Evolutionary conservation across 176 grass and related monocot genomes (phyloP).

Genomic region (Echinochloa phyllopogon): DNA sequence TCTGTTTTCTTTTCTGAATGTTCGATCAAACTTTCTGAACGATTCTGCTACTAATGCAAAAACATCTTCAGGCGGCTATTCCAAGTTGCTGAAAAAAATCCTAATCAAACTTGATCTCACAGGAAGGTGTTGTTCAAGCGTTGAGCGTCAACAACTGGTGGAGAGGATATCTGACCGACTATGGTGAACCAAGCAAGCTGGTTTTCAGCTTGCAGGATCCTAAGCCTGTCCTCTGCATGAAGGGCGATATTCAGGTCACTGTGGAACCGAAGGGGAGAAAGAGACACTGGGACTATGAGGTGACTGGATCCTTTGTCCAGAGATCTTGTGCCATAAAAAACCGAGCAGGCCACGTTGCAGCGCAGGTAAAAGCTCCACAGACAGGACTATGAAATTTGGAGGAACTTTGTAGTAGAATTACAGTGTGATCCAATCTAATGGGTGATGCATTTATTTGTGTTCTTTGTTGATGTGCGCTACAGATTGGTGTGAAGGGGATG

Average conservation of each 20-base stretch:
- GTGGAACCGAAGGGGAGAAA: slow-evolving; percentile 59
- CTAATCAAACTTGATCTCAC: background rate
- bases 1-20: background rate
- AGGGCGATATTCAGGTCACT: slow-evolving; percentile 55
- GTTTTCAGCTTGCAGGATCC: slow-evolving; percentile 81
- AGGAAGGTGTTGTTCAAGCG: slow-evolving; percentile 78
- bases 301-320: slow-evolving; percentile 72
- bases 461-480: background rate
- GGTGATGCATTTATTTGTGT: background rate
- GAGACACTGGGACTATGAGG: slow-evolving; percentile 77
- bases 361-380: slow-evolving; percentile 57
- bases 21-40: background rate
- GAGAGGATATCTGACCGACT: slow-evolving; percentile 74
- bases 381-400: background rate
- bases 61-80: background rate
- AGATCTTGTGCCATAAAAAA: slow-evolving; percentile 72
- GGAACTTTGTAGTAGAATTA: background rate
- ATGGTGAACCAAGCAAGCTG: slow-evolving; percentile 58
- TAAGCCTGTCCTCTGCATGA: slow-evolving; percentile 58
- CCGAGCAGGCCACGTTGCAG: slow-evolving; percentile 63
- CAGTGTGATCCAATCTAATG: background rate
- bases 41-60: background rate
- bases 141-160: slow-evolving; percentile 72
- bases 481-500: slow-evolving; percentile 81
- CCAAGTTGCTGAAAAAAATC: background rate